phyloP scores from a whole-genome alignment of 139 green algal species.

The Chlamydomonas schloesseri region DNA sequence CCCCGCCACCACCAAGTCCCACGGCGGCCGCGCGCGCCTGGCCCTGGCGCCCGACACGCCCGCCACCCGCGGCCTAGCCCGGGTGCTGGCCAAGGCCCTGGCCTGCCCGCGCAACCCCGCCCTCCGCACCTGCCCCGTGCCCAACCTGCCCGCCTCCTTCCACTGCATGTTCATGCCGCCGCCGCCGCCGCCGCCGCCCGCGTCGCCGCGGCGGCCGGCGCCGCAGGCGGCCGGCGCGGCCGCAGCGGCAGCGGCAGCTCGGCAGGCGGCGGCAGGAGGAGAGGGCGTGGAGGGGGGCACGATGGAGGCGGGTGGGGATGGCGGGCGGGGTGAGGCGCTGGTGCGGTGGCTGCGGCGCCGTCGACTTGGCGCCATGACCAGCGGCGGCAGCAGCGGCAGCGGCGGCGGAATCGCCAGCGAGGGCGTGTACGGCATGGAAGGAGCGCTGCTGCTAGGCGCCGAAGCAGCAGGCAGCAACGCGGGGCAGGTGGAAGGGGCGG shows the following conservation, averaged over 20 bases:
- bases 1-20: slow-evolving; percentile 44
- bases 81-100: slow-evolving; percentile 58
- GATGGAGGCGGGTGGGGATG: not conserved
- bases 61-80: slow-evolving; percentile 38
- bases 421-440: too few relatives aligned
- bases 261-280: not conserved
- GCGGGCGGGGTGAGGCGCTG: not conserved
- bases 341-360: not conserved
- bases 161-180: slow-evolving; percentile 67
- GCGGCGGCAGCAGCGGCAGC: slow-evolving; percentile 33
- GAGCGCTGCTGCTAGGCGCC: too few relatives aligned
- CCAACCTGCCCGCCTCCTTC: slow-evolving; percentile 61
- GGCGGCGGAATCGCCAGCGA: too few relatives aligned
- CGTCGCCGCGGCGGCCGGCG: not conserved
- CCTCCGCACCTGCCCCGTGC: slow-evolving; percentile 52
- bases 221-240: not conserved
- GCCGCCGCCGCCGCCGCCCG: not conserved
- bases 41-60: slow-evolving; percentile 69
- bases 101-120: slow-evolving; percentile 66
- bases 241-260: not conserved
- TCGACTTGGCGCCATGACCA: not conserved
- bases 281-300: not conserved
- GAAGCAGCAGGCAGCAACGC: too few relatives aligned
- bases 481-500: not conserved
- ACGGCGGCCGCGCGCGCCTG: slow-evolving; percentile 45